These are phyloP conservation scores for Tetrapyrgos nigripes DNA, from an alignment of 1,284 basidiomycete species.

Conservation along the genomic window DNA sequence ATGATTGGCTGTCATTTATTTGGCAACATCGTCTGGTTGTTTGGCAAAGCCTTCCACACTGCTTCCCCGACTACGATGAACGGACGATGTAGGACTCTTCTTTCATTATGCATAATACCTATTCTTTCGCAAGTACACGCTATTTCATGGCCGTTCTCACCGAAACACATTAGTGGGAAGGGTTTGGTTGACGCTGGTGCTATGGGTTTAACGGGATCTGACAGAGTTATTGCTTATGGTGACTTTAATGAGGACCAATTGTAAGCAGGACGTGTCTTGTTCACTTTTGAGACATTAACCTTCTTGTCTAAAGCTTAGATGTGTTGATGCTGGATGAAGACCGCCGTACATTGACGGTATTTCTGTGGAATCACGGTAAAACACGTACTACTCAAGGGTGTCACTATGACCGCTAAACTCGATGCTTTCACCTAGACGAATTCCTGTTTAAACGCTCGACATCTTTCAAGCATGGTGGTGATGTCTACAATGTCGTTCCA, in stretches of 20 bases:
- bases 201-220: conserved; percentile 77
- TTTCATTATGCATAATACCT: conserved; percentile 6
- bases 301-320: conserved; percentile 67
- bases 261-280: conserved; percentile 53
- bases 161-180: conserved; percentile 88
- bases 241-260: conserved; percentile 97
- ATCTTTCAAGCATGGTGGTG: conserved; percentile 59
- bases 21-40: too few species aligned
- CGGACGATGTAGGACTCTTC: conserved; percentile 11
- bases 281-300: conserved; percentile 9
- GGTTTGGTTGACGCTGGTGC: conserved; percentile 83
- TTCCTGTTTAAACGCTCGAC: conserved; percentile 66
- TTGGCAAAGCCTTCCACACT: background rate
- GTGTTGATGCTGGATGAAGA: conserved; percentile 77
- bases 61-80: conserved; percentile 4
- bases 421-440: conserved; percentile 46
- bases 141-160: conserved; percentile 85
- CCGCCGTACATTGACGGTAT: conserved; percentile 76
- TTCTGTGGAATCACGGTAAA: conserved; percentile 88
- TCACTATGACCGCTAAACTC: conserved; percentile 10
- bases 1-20: too few species aligned
- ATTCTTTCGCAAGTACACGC: conserved; percentile 23
- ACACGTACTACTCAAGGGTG: background rate
- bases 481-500: conserved; percentile 83
- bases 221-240: conserved; percentile 86